Conservation (phyloP, 163 green algal genomes). For the Scenedesmus sp. region DNA sequence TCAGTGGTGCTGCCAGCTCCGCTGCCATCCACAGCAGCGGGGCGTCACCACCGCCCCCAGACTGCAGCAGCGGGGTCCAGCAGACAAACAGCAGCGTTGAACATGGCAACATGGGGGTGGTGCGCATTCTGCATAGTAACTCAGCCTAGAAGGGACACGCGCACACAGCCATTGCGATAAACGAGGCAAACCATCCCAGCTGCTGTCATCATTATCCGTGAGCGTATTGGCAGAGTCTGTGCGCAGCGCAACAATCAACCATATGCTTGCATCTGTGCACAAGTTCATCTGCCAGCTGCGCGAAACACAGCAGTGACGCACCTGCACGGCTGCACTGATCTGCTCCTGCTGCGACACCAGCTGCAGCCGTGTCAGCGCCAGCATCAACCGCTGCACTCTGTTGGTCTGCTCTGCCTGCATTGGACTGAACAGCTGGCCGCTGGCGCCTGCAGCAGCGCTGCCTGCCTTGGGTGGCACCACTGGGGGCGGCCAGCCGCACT, state of each 20-base stretch:
- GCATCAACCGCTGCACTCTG: constrained; percentile 47
- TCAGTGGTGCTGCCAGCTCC: constrained; percentile 43
- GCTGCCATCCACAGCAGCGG: constrained; percentile 43
- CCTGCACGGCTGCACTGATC: constrained; percentile 10
- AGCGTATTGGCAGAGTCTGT: too few species aligned
- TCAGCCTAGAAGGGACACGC: too few species aligned
- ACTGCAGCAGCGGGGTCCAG: neutral
- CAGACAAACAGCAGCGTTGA: neutral
- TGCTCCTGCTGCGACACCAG: neutral
- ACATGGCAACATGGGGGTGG: too few species aligned
- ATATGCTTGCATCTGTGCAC: neutral
- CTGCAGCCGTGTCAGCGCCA: constrained; percentile 55
- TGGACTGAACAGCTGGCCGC: constrained; percentile 17
- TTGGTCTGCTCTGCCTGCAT: neutral
- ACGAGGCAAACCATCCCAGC: too few species aligned
- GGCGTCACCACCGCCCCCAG: neutral
- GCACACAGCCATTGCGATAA: too few species aligned
- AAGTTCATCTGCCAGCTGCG: neutral
- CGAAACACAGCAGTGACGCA: neutral
- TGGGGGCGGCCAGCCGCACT: constrained; percentile 53
- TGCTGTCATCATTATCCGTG: too few species aligned
- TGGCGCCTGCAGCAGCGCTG: neutral
- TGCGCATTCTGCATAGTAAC: too few species aligned
- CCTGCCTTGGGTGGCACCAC: neutral
- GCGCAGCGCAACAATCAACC: neutral